Evolutionary conservation across 2,329 filamentous ascomycete genomes (phyloP).

Genomic region (Atkinsonella texensis): DNA sequence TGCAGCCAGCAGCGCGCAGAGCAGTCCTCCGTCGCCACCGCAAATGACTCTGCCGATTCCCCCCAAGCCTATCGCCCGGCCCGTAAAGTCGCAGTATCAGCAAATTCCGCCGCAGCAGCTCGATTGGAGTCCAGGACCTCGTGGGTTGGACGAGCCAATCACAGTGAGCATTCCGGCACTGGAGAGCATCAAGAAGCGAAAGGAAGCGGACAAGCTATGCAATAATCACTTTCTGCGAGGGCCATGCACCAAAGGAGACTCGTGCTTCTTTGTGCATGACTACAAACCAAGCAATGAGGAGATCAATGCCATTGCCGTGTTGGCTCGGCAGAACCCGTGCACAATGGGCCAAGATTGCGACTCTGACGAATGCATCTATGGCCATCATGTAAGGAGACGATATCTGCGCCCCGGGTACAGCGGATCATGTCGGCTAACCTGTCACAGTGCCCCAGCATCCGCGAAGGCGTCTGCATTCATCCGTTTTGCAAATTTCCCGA

Average conservation of each 20-base stretch:
- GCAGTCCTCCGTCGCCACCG: constrained; percentile 25
- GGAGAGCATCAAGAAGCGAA: constrained; percentile 44
- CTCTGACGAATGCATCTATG: constrained; percentile 47
- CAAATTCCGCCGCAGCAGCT: constrained; percentile 19
- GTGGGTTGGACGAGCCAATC: constrained; percentile 43
- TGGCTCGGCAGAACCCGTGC: constrained; percentile 47
- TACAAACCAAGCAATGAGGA: constrained; percentile 42
- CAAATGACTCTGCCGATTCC: constrained; percentile 28
- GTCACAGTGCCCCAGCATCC: constrained; percentile 39
- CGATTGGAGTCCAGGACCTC: constrained; percentile 40
- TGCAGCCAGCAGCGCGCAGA: constrained; percentile 25
- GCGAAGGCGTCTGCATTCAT: constrained; percentile 37
- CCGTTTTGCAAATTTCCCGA: constrained; percentile 43
- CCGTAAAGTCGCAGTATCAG: constrained; percentile 9
- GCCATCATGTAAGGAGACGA: constrained; percentile 39
- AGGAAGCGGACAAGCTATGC: constrained; percentile 44
- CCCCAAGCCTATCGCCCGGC: constrained; percentile 11
- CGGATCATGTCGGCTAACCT: not conserved
- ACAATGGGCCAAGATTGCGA: constrained; percentile 45
- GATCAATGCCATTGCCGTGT: constrained; percentile 40
- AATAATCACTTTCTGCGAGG: constrained; percentile 50
- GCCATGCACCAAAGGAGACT: constrained; percentile 40
- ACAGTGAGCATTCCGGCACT: constrained; percentile 31
- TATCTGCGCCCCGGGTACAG: no score
- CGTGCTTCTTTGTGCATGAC: constrained; percentile 45